A percentile compares a stretch with the other conserved stretches of the same genome.
These are phyloP conservation scores for Proliferodiscus dingleyae DNA, from an alignment of 2,329 filamentous ascomycete genomes.

Conservation along the genomic window DNA sequence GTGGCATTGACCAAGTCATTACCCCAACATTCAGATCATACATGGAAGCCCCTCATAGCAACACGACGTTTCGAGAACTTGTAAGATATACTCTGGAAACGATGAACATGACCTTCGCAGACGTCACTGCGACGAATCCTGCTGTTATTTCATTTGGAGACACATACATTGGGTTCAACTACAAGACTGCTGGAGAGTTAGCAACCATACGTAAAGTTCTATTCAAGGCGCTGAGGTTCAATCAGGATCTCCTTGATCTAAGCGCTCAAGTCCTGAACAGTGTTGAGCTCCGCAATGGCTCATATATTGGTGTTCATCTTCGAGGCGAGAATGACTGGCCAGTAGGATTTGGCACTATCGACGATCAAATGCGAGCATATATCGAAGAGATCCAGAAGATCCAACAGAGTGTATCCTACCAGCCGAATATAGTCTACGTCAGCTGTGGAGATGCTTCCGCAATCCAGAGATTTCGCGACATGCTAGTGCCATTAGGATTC, in stretches of 20 bases:
- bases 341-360: constrained; percentile 3
- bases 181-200: constrained; percentile 8
- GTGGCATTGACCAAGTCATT: constrained; percentile 2
- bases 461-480: constrained; percentile 10
- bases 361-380: constrained; percentile 8
- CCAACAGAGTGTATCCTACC: background rate
- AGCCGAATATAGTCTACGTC: constrained; percentile 6
- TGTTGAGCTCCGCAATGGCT: constrained; percentile 4
- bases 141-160: constrained; percentile 9
- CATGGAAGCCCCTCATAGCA: background rate
- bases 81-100: background rate
- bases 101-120: constrained; percentile 2
- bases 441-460: constrained; percentile 8
- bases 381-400: constrained; percentile 6
- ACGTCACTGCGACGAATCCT: constrained; percentile 4
- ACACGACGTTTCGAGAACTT: constrained; percentile 5
- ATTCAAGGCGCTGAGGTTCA: constrained; percentile 14
- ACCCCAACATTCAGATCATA: background rate
- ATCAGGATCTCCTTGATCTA: constrained; percentile 5
- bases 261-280: constrained; percentile 8
- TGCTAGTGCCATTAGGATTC: constrained; percentile 8
- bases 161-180: constrained; percentile 13
- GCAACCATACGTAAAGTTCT: constrained; percentile 11
- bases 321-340: constrained; percentile 16
- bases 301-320: constrained; percentile 13